Evolutionary conservation across 306 rosid genomes (phyloP).

Genomic region (Alnus glutinosa): DNA sequence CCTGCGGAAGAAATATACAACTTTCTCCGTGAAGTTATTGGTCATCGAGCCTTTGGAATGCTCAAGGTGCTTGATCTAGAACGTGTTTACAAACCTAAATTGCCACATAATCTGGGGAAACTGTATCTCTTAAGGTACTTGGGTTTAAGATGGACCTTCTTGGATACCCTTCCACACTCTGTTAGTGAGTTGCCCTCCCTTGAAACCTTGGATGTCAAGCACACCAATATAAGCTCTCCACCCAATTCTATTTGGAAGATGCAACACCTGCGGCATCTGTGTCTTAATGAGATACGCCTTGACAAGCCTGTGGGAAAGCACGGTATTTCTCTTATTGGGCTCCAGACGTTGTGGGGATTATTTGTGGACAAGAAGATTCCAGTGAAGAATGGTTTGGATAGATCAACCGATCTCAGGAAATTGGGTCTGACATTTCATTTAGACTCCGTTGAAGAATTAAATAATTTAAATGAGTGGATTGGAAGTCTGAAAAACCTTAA

Average conservation of each 20-base stretch:
- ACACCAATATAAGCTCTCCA: background rate
- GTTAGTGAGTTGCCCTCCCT: background rate
- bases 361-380: background rate
- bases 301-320: background rate
- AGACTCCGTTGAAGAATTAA: background rate
- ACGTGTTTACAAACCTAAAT: background rate
- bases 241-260: background rate
- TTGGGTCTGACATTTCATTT: constrained; percentile 1
- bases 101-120: background rate
- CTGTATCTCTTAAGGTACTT: background rate
- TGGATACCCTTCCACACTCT: background rate
- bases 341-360: background rate
- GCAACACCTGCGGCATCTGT: background rate
- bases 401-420: background rate
- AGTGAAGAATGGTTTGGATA: background rate
- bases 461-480: background rate
- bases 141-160: background rate
- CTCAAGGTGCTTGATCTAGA: background rate
- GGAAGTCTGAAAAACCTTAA: background rate
- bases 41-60: background rate
- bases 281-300: background rate
- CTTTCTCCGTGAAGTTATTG: background rate
- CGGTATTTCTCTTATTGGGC: background rate
- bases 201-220: background rate
- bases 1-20: background rate